Base-by-base conservation (phyloP, 164 flowering plant species). In the Magnolia kwangsiensis region DNA sequence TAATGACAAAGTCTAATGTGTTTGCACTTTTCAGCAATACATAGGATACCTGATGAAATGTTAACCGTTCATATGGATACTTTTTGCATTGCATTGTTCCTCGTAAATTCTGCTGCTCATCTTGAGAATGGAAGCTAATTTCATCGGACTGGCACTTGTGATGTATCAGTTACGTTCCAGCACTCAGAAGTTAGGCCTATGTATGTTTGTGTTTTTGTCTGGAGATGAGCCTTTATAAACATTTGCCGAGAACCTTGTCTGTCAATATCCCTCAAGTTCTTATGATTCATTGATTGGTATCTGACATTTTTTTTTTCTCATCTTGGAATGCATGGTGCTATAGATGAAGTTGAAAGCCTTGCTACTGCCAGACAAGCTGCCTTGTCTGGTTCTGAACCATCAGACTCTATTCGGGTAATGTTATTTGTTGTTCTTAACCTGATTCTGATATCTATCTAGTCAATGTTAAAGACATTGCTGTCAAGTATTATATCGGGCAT, bases 311-410 rank as follows among this genome's bases (percentile, higher is more conserved):
- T 50, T 14, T 63, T 24, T 24, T 23, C 8, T 76, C 21, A 69
- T 27, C 51, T 59, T 73, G 1, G 10, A 29, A 55, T 72, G 27
- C 11, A 0, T 74, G 49, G 72, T 86, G 73, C 64, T 83, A 76
- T 87, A 96, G 99, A 96, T 89, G 99, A 96, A 89, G 97, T 96
- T 78, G 99, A 96, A 91, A 96, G 99, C 76, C 96, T 96, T 74
- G 98, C 99, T 78, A 96, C 99, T 82, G 98, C 99, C 51, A 88
- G 99, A 84, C 90, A 90, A 74, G 96, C 99, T 80, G 99, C 99
- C 70, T 87, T 94, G 79, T 96, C 99, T 81, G 98, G 99, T 49
- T 96, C 99, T 13, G 99, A 96, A 81, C 99, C 98, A 76, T 94
- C 99, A 73, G 98, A 93, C 79, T 96, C 99, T 19, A 96, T 93